phyloP scores from a whole-genome alignment of 2,329 filamentous ascomycete genomes.

The Pyricularia grisea region DNA sequence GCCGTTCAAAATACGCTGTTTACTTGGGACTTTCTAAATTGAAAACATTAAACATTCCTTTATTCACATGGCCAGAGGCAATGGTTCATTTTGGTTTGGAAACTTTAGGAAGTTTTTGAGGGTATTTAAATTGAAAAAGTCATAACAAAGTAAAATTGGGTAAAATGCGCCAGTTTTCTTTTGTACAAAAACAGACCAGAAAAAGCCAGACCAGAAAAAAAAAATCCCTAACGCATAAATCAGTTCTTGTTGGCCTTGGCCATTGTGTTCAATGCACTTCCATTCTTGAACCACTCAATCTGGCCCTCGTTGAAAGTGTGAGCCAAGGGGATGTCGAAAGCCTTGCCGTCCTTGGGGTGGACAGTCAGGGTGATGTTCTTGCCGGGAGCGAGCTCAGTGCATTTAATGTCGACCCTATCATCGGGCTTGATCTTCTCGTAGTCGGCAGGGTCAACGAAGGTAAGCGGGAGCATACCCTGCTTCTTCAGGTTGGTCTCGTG shows the following conservation, averaged over 20 bases:
- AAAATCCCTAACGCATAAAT: background rate
- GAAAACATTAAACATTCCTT: background rate
- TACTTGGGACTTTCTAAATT: background rate
- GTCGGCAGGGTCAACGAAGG: conserved; percentile 87
- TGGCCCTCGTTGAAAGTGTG: conserved; percentile 99
- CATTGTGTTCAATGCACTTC: conserved; percentile 97
- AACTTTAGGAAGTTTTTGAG: background rate
- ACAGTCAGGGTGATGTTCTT: conserved; percentile 88
- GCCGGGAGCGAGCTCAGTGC: conserved; percentile 83
- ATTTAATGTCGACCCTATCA: conserved; percentile 83
- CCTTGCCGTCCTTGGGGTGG: conserved; percentile 76
- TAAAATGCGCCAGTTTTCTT: conserved; percentile 1
- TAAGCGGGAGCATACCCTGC: conserved; percentile 99
- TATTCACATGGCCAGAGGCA: background rate
- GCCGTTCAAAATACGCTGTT: background rate
- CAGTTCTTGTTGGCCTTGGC: conserved; percentile 48
- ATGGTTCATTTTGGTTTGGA: background rate
- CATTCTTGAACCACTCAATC: conserved; percentile 99
- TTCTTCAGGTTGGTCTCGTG: conserved; percentile 99
- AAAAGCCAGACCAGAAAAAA: background rate
- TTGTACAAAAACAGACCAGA: background rate
- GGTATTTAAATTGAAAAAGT: background rate
- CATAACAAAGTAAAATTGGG: background rate
- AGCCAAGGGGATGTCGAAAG: conserved; percentile 73
- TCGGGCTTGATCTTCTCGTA: conserved; percentile 95